Percentiles rank a stretch among this genome's conserved stretches.
Evolutionary conservation across 768 basidiomycete species (phyloP).

Genomic region (Cantharellus cinnabarinus): DNA sequence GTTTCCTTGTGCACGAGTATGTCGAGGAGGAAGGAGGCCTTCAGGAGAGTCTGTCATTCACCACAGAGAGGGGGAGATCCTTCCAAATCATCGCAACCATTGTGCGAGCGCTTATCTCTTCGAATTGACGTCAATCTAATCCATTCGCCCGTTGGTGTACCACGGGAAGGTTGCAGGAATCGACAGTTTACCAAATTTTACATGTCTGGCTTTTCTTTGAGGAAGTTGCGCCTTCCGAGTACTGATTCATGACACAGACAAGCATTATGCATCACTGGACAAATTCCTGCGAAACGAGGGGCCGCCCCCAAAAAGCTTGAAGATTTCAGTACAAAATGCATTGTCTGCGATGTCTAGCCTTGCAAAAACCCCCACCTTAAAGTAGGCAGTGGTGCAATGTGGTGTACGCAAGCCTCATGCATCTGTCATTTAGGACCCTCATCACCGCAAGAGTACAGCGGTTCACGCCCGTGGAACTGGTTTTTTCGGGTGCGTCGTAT

Average conservation of each 20-base stretch:
- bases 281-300: not conserved
- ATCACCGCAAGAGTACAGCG: slow-evolving; percentile 15
- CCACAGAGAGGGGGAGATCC: not conserved
- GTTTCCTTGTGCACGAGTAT: not conserved
- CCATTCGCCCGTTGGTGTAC: not conserved
- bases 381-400: not conserved
- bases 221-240: not conserved
- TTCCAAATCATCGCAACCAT: not conserved
- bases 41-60: not conserved
- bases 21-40: not conserved
- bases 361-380: not conserved
- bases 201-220: not conserved
- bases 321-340: not conserved
- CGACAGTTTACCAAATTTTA: not conserved
- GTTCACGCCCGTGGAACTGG: slow-evolving; percentile 50
- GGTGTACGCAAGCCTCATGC: too few species aligned
- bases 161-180: not conserved
- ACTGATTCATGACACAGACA: not conserved
- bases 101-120: not conserved
- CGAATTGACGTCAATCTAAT: not conserved
- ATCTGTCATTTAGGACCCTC: not conserved
- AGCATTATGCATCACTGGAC: not conserved
- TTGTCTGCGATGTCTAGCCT: not conserved
- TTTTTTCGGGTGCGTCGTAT: slow-evolving; percentile 25
- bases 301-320: not conserved